Percentiles rank a stretch among this genome's conserved stretches.
Evolutionary conservation across 495 filamentous ascomycete species (phyloP).

Genomic region (Penicillium lagena): DNA sequence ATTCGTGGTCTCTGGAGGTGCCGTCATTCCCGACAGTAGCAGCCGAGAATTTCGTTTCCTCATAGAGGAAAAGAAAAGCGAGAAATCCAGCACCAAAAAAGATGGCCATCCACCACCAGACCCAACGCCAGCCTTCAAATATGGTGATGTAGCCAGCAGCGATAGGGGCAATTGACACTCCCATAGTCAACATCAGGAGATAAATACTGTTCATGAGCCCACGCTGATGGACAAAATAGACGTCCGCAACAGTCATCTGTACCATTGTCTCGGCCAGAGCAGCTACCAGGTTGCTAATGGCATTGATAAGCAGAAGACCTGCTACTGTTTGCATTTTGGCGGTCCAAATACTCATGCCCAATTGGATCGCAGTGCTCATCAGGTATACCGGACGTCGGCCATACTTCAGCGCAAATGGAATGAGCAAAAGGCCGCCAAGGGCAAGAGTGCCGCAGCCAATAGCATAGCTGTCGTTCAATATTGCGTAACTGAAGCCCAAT

Average conservation of each 20-base stretch:
- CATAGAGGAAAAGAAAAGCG: conserved; percentile 13
- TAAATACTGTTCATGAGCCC: conserved; percentile 36
- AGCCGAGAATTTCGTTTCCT: conserved; percentile 9
- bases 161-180: conserved; percentile 28
- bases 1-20: no score
- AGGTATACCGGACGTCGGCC: conserved; percentile 39
- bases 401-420: conserved; percentile 40
- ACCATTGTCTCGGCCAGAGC: conserved; percentile 34
- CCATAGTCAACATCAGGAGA: conserved; percentile 22
- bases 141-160: conserved; percentile 37
- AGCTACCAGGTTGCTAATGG: conserved; percentile 28
- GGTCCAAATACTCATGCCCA: conserved; percentile 31
- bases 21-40: neutral
- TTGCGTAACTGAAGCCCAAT: conserved; percentile 27
- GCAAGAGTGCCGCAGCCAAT: conserved; percentile 29
- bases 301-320: conserved; percentile 31
- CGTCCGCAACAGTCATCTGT: conserved; percentile 40
- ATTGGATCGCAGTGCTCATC: conserved; percentile 26
- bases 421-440: conserved; percentile 31
- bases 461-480: conserved; percentile 35
- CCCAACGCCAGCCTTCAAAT: conserved; percentile 42
- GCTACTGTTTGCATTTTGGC: conserved; percentile 27
- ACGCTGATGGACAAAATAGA: conserved; percentile 44
- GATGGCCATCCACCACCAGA: conserved; percentile 45
- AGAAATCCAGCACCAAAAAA: conserved; percentile 23